phyloP scores from a whole-genome alignment of 495 filamentous ascomycete species.

The Xylaria castorea region DNA sequence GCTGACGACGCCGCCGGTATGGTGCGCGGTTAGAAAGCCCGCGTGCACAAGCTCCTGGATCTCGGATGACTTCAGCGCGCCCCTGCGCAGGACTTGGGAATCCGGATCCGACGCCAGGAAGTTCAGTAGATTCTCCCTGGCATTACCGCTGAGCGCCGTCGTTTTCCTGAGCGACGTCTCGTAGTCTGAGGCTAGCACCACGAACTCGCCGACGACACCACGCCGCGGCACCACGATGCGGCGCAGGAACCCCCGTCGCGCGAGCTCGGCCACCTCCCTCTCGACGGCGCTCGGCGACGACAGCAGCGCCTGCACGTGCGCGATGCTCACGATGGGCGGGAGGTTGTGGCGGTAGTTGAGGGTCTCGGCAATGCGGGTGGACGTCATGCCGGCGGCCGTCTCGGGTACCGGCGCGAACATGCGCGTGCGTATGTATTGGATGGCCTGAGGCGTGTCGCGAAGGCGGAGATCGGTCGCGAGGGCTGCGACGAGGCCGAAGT shows the following conservation, averaged over 20 bases:
- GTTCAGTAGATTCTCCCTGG: conserved; percentile 65
- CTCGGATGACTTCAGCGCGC: conserved; percentile 58
- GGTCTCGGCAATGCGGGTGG: conserved; percentile 71
- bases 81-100: conserved; percentile 55
- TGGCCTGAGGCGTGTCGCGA: conserved; percentile 68
- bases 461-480: conserved; percentile 60
- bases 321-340: conserved; percentile 72
- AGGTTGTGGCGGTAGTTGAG: conserved; percentile 70
- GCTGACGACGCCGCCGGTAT: conserved; percentile 52
- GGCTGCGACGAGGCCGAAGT: conserved; percentile 60
- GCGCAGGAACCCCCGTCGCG: conserved; percentile 64
- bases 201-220: conserved; percentile 71
- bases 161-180: conserved; percentile 60
- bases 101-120: conserved; percentile 63
- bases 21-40: conserved; percentile 72
- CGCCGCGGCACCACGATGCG: conserved; percentile 72
- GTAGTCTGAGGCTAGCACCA: conserved; percentile 70
- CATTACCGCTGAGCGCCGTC: conserved; percentile 48
- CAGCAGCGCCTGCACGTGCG: conserved; percentile 73
- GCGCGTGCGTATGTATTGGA: conserved; percentile 63
- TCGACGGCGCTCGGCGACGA: conserved; percentile 73
- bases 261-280: conserved; percentile 71
- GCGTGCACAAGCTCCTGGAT: conserved; percentile 66
- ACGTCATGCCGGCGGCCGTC: conserved; percentile 72
- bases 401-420: conserved; percentile 77